phyloP scores from a whole-genome alignment of 2,329 filamentous ascomycete genomes.

The Ceratocystis eucalypticola region DNA sequence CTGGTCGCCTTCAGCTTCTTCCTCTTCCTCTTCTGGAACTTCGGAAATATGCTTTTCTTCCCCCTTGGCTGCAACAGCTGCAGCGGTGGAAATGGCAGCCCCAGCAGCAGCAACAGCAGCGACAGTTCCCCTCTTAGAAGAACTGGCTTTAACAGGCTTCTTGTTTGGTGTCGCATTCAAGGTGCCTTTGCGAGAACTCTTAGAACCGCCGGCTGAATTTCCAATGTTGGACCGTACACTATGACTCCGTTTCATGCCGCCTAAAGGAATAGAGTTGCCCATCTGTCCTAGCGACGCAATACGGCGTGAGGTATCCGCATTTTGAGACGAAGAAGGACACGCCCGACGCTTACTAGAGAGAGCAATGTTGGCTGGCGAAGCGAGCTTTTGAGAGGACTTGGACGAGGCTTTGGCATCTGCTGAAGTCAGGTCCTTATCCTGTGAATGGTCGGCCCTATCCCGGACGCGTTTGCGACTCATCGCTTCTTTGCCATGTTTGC shows the following conservation, averaged over 20 bases:
- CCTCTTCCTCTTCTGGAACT: conserved; percentile 14
- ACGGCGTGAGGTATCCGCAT: conserved; percentile 36
- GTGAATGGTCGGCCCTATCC: conserved; percentile 22
- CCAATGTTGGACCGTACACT: conserved; percentile 44
- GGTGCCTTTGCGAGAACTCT: conserved; percentile 49
- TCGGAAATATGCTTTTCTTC: background rate
- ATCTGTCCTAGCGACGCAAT: conserved; percentile 90
- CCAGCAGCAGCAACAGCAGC: conserved; percentile 9
- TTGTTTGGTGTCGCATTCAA: conserved; percentile 46
- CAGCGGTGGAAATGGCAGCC: background rate
- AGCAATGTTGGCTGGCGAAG: conserved; percentile 38
- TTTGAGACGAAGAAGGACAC: conserved; percentile 26
- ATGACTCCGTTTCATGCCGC: conserved; percentile 61
- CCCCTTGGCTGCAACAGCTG: background rate
- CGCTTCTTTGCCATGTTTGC: conserved; percentile 36
- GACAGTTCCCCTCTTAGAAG: conserved; percentile 12
- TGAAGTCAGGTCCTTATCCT: conserved; percentile 19
- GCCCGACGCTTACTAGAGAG: conserved; percentile 39
- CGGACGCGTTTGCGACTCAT: conserved; percentile 46
- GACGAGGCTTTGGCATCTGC: conserved; percentile 16
- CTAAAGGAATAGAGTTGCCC: conserved; percentile 53
- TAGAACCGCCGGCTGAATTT: conserved; percentile 25
- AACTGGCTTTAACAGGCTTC: conserved; percentile 15
- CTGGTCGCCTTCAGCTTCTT: conserved; percentile 25
- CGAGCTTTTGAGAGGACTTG: background rate